These are phyloP conservation scores for Gossypium turneri DNA, from an alignment of 345 rosid genomes.

Conservation along the genomic window DNA sequence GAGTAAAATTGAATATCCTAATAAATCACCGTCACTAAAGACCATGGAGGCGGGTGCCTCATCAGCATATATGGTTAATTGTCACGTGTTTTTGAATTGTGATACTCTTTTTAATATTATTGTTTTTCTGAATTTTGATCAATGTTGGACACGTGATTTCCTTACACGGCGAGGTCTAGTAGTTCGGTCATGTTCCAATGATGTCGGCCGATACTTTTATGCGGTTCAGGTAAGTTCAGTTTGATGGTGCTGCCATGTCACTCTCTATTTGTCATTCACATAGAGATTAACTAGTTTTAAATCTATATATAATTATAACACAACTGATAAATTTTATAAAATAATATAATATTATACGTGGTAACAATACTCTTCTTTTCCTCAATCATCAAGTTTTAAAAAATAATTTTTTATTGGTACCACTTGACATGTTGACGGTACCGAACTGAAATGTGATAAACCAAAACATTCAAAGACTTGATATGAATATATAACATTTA, in stretches of 20 bases:
- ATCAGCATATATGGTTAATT: neutral
- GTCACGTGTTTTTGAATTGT: neutral
- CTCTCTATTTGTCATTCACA: neutral
- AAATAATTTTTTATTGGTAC: accelerated
- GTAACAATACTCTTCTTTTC: too few relatives aligned
- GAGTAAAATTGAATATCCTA: too few relatives aligned
- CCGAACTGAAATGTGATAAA: too few relatives aligned
- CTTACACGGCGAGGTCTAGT: neutral
- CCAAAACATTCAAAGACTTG: too few relatives aligned
- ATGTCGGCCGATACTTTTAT: neutral
- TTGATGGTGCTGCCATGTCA: neutral
- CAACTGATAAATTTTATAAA: too few relatives aligned
- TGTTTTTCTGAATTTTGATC: neutral
- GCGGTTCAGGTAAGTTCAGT: neutral
- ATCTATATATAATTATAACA: too few relatives aligned
- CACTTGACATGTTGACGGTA: accelerated
- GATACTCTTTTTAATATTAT: neutral
- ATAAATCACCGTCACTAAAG: neutral
- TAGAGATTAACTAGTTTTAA: too few relatives aligned
- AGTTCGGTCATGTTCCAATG: constrained; percentile 2
- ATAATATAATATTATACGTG: too few relatives aligned
- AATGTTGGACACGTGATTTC: constrained; percentile 1
- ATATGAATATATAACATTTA: too few relatives aligned
- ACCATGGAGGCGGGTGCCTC: neutral
- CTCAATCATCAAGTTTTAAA: too few relatives aligned